Evolutionary conservation across 31 red algal genomes (phyloP).

Genomic region (Asparagopsis taxiformis): DNA sequence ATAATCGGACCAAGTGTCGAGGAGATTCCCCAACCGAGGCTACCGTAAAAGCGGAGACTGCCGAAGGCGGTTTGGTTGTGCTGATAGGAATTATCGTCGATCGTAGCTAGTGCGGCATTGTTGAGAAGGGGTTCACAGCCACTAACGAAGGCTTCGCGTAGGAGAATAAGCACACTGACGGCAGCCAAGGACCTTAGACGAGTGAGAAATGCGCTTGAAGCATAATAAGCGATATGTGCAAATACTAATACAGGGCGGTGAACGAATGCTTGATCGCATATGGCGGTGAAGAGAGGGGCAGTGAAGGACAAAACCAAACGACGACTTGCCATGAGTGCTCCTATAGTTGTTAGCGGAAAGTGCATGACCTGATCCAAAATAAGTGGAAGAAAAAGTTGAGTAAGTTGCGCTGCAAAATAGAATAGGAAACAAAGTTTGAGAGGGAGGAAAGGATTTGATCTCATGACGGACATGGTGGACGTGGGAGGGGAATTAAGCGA

Average conservation of each 20-base stretch:
- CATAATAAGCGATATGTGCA: constrained; percentile 25
- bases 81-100: neutral
- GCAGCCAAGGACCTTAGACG: neutral
- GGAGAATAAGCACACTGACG: neutral
- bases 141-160: constrained; percentile 35
- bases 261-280: constrained; percentile 22
- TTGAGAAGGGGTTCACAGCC: constrained; percentile 41
- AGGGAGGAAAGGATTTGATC: no score
- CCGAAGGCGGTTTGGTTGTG: neutral
- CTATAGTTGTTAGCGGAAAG: constrained; percentile 25
- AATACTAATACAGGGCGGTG: constrained; percentile 29
- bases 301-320: constrained; percentile 28
- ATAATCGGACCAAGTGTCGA: neutral
- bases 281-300: constrained; percentile 44
- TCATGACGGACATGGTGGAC: no score
- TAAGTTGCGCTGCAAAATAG: constrained; percentile 46
- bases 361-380: constrained; percentile 14
- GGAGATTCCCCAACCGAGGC: constrained; percentile 37
- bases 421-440: constrained; percentile 47
- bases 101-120: constrained; percentile 19
- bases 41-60: constrained; percentile 21
- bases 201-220: constrained; percentile 9
- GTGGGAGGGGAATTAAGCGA: no score
- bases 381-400: constrained; percentile 53
- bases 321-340: constrained; percentile 18